Percentiles rank a stretch among this genome's conserved stretches.
Evolutionary conservation across 768 basidiomycete genomes (phyloP).

Genomic region (Lentinula sp.): DNA sequence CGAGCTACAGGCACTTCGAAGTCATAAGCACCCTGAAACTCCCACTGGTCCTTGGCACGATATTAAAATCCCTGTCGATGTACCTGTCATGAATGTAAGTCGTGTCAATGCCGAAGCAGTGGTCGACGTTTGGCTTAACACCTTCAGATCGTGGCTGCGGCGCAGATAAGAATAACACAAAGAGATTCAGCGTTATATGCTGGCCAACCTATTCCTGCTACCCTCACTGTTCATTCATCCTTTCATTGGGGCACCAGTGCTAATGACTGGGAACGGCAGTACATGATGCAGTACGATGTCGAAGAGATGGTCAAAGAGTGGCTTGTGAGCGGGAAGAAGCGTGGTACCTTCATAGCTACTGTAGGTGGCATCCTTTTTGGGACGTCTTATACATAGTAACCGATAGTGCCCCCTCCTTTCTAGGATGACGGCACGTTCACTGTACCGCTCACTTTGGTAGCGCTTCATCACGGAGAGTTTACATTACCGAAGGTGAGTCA

Average conservation of each 20-base stretch:
- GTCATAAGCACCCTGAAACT: constrained; percentile 33
- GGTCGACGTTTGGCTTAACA: constrained; percentile 5
- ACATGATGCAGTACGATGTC: constrained; percentile 72
- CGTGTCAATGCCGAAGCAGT: neutral
- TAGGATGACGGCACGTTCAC: constrained; percentile 60
- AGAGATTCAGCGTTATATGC: constrained; percentile 62
- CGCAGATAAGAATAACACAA: constrained; percentile 41
- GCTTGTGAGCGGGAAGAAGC: constrained; percentile 85
- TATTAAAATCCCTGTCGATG: constrained; percentile 79
- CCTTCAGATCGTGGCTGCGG: constrained; percentile 62
- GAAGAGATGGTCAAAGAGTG: constrained; percentile 79
- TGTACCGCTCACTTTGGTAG: constrained; percentile 73
- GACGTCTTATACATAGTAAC: neutral
- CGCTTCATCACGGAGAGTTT: constrained; percentile 79
- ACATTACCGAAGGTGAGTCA: constrained; percentile 50
- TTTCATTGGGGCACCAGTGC: constrained; percentile 68
- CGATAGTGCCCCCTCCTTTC: neutral
- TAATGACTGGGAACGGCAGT: constrained; percentile 32
- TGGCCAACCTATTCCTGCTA: constrained; percentile 78
- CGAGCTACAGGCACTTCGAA: constrained; percentile 30
- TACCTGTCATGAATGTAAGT: constrained; percentile 78
- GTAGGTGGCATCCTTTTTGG: constrained; percentile 32
- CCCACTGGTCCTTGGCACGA: constrained; percentile 58
- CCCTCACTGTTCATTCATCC: constrained; percentile 61
- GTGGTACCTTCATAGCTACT: constrained; percentile 72